Evolutionary conservation across 1,139 yeast genomes (phyloP), one percentile per base, ranked within the genome.

Genomic region (Geotrichum candidum): DNA sequence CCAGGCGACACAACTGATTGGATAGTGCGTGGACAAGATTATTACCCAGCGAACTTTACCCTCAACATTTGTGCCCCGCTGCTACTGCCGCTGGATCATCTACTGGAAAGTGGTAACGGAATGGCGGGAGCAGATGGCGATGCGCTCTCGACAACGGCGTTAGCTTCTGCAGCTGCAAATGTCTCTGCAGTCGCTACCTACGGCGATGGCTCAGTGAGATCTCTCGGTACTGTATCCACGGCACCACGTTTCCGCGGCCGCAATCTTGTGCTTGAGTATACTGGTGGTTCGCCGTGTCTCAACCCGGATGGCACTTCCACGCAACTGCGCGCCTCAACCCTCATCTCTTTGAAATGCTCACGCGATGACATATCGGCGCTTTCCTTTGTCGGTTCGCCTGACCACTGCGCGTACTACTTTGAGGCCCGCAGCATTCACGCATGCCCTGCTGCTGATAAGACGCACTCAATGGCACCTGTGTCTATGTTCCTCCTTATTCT

Each of bases 371-470:
- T 64, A 62, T 23, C 61, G 56, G 31, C 65, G 55, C 78, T 90
- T 1, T 81, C 90, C 9, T 90, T 82, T 70, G 80, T 91, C 45
- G 95, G 96, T 0, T 84, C 84, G 18, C 72, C 83, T 51, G 83
- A 89, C 73, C 88, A 90, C 64, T 91, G 97, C 74, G 83, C 88
- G 50, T 91, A 88, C 74, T 83, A 87, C 70, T 91, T 91, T 73
- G 97, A 91, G 72, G 90, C 90, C 33, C 77, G 91, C 67, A 88
- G 96, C 3, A 86, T 89, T 58, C 89, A 87, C 72, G 97, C 96
- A 0, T 91, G 97, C 74, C 91, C 96, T 0, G 87, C 92, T 0
- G 86, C 90, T 11, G 84, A 86, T 63, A 74, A 77, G 62, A 75
- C 77, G 59, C 69, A 71, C 63, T 64, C 72, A 5, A 64, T 69